A percentile compares a stretch with the other conserved stretches of the same genome.
Conservation (phyloP, 495 filamentous ascomycete genomes). For the Massariosphaeria phaeospora region DNA sequence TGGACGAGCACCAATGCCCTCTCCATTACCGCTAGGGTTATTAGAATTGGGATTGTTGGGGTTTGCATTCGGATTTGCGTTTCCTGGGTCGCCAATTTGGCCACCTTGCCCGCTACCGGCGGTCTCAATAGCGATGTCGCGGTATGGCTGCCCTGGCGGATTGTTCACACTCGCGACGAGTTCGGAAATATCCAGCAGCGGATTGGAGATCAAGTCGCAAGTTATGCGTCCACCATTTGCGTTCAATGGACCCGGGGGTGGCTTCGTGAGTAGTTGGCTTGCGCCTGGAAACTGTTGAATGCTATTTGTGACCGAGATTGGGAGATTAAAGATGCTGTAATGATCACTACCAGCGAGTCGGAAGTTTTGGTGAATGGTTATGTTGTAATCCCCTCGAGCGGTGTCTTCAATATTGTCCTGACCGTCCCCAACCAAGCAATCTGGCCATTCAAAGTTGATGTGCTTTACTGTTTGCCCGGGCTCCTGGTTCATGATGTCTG, state of each 20-base stretch:
- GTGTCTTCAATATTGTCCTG: conserved; percentile 28
- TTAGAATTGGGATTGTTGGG: no score
- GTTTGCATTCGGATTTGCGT: neutral
- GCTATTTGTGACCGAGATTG: conserved; percentile 61
- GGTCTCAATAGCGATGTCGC: conserved; percentile 19
- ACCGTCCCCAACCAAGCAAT: conserved; percentile 58
- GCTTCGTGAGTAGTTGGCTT: conserved; percentile 24
- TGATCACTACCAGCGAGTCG: conserved; percentile 56
- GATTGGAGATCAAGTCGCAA: conserved; percentile 26
- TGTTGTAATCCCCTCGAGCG: conserved; percentile 47
- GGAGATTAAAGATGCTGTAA: conserved; percentile 65
- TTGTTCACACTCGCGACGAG: conserved; percentile 26
- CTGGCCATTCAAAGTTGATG: conserved; percentile 63
- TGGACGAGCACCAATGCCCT: neutral
- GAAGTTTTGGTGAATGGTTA: conserved; percentile 65
- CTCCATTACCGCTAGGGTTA: neutral
- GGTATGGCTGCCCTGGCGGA: conserved; percentile 28
- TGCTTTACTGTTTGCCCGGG: conserved; percentile 63
- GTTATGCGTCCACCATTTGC: conserved; percentile 28
- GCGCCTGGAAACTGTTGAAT: conserved; percentile 40
- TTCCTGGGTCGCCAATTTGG: conserved; percentile 21
- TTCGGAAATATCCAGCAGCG: conserved; percentile 10
- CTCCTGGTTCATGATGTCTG: conserved; percentile 57
- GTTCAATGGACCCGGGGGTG: conserved; percentile 29
- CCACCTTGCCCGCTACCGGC: conserved; percentile 11